Percentiles rank a stretch among this genome's conserved stretches.
Evolutionary conservation across 2,329 filamentous ascomycete genomes (phyloP).

Genomic region (Cytospora chrysosperma): DNA sequence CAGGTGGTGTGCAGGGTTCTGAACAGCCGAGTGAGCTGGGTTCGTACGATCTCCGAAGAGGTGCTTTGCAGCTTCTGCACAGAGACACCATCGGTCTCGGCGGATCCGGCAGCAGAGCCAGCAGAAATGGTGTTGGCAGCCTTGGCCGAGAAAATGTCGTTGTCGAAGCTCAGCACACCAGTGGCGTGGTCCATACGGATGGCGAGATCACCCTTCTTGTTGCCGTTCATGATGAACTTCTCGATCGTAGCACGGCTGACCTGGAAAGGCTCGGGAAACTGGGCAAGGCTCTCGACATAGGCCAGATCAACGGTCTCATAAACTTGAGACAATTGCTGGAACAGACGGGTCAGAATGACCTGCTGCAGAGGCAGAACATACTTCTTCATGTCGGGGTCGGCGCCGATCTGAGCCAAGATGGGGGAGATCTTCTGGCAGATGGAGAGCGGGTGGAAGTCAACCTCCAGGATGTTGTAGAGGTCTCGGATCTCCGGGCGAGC

Average conservation of each 20-base stretch:
- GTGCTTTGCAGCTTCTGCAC: slow-evolving; percentile 97
- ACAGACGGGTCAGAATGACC: slow-evolving; percentile 95
- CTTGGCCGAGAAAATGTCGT: slow-evolving; percentile 96
- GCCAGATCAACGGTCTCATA: slow-evolving; percentile 96
- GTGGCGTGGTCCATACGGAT: slow-evolving; percentile 96
- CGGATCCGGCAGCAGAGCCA: slow-evolving; percentile 80
- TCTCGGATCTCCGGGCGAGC: slow-evolving; percentile 93
- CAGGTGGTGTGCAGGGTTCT: slow-evolving; percentile 91
- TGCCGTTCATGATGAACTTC: slow-evolving; percentile 99
- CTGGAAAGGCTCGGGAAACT: slow-evolving; percentile 96
- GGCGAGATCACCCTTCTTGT: slow-evolving; percentile 98
- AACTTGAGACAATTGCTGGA: slow-evolving; percentile 98
- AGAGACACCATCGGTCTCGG: slow-evolving; percentile 78
- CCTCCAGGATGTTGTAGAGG: slow-evolving; percentile 97
- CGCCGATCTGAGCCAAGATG: slow-evolving; percentile 89
- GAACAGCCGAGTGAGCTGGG: slow-evolving; percentile 86
- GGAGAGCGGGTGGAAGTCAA: slow-evolving; percentile 97
- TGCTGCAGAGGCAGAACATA: slow-evolving; percentile 95
- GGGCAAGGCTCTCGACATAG: slow-evolving; percentile 89
- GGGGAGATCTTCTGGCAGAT: slow-evolving; percentile 99
- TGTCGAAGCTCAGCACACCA: slow-evolving; percentile 94
- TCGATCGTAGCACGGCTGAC: slow-evolving; percentile 88
- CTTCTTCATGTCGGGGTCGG: slow-evolving; percentile 93
- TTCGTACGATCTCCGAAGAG: slow-evolving; percentile 94
- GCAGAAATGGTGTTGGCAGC: slow-evolving; percentile 82